These are phyloP conservation scores for Phalaenopsis aphrodite DNA, from an alignment of 106 monocot genomes.

Conservation along the genomic window DNA sequence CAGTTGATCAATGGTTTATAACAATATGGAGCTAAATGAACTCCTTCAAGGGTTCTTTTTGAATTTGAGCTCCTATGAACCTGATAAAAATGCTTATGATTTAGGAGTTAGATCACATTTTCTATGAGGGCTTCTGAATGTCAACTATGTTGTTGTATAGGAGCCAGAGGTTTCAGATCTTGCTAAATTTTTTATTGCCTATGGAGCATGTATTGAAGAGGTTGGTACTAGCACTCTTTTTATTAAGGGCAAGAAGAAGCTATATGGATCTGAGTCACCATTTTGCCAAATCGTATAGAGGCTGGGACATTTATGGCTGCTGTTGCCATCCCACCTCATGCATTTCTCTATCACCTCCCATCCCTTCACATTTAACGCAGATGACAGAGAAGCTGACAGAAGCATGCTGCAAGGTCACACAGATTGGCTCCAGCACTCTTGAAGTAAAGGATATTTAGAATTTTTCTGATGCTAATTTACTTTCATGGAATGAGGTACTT, in stretches of 20 bases:
- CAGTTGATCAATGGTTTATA: background rate
- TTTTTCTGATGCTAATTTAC: background rate
- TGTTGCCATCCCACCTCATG: slow-evolving; percentile 42
- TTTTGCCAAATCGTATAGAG: slow-evolving; percentile 46
- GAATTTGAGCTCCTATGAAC: background rate
- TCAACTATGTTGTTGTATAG: slow-evolving; percentile 8
- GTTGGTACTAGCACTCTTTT: slow-evolving; percentile 34
- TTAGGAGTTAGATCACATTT: background rate
- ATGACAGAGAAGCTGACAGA: slow-evolving; percentile 29
- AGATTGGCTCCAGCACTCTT: slow-evolving; percentile 10
- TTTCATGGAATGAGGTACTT: background rate
- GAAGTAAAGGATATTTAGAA: slow-evolving; percentile 20
- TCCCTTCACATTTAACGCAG: slow-evolving; percentile 23
- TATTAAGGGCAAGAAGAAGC: slow-evolving; percentile 24
- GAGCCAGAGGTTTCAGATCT: slow-evolving; percentile 56
- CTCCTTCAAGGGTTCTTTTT: background rate
- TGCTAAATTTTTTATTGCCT: slow-evolving; percentile 35
- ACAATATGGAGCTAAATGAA: too few species aligned
- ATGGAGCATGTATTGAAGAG: slow-evolving; percentile 39
- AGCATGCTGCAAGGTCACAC: slow-evolving; percentile 40
- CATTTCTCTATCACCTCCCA: slow-evolving; percentile 36
- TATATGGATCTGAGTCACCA: slow-evolving; percentile 29
- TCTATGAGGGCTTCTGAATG: background rate
- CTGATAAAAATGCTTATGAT: background rate
- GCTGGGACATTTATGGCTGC: slow-evolving; percentile 55